Evolutionary conservation across 2,329 filamentous ascomycete species (phyloP).

Genomic region (Parafenestella ontariensis): DNA sequence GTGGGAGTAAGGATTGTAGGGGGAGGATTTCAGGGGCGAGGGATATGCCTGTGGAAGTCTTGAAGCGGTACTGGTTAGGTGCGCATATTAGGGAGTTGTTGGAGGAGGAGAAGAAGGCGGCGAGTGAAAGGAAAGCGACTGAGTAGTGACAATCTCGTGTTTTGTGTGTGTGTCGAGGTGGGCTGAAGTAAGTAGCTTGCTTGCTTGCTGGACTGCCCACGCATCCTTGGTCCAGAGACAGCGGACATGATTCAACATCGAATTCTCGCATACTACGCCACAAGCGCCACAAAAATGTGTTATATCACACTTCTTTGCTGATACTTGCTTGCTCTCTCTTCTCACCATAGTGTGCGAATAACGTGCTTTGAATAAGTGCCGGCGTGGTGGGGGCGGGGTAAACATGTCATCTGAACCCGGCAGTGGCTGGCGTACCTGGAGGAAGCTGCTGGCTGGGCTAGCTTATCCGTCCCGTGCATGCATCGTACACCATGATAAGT

Average conservation of each 20-base stretch:
- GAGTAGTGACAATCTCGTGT: too few species aligned
- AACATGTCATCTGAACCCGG: neutral
- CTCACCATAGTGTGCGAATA: neutral
- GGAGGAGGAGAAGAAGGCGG: slow-evolving; percentile 22
- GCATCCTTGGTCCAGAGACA: too few species aligned
- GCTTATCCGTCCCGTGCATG: neutral
- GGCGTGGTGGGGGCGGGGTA: neutral
- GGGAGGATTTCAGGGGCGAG: slow-evolving; percentile 69
- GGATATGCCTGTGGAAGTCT: slow-evolving; percentile 62
- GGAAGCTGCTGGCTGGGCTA: neutral
- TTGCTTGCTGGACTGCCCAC: too few species aligned
- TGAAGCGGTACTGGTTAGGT: slow-evolving; percentile 61
- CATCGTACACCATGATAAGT: neutral
- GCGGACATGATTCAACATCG: too few species aligned
- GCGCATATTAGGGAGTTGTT: slow-evolving; percentile 42
- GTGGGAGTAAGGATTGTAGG: slow-evolving; percentile 63
- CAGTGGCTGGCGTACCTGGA: neutral
- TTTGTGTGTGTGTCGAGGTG: too few species aligned
- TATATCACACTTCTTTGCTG: too few species aligned
- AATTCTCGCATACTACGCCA: neutral
- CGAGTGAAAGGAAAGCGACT: neutral
- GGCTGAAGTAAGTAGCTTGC: too few species aligned
- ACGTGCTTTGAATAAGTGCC: neutral
- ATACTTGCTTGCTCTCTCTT: neutral
- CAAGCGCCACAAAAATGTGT: slow-evolving; percentile 1